phyloP scores from a whole-genome alignment of 257 asterid genomes.

The Przewalskia tangutica region DNA sequence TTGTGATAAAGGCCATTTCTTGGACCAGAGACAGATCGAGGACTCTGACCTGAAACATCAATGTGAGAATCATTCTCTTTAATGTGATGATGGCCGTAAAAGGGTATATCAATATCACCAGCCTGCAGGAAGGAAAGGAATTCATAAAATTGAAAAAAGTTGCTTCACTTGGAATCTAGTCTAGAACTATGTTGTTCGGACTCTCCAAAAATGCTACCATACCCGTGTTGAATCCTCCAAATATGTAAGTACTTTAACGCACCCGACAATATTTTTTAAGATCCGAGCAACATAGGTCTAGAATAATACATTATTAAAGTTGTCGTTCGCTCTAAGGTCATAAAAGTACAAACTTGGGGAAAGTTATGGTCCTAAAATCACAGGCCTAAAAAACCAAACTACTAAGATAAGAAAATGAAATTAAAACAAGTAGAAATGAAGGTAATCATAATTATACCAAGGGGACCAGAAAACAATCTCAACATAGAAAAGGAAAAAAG shows the following conservation, averaged over 20 bases:
- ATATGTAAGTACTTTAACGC: not conserved
- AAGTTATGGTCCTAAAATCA: not conserved
- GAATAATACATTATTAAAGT: not conserved
- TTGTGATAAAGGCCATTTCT: slow-evolving; percentile 26
- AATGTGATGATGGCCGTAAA: slow-evolving; percentile 26
- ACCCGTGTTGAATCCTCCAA: not conserved
- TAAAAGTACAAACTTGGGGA: not conserved
- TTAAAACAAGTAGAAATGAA: not conserved
- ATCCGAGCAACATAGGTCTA: not conserved
- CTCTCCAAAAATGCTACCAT: not conserved
- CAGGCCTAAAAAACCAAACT: not conserved
- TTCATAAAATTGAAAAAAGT: not conserved
- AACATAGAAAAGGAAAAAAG: not conserved
- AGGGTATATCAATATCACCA: slow-evolving; percentile 22
- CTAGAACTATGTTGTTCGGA: no score
- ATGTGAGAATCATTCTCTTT: slow-evolving; percentile 16
- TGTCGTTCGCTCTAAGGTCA: not conserved
- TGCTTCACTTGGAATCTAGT: not conserved
- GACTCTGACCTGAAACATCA: slow-evolving; percentile 29
- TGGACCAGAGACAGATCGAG: slow-evolving; percentile 33
- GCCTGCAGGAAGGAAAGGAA: slow-evolving; percentile 17
- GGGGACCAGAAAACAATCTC: not conserved
- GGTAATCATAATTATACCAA: not conserved
- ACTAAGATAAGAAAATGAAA: not conserved
- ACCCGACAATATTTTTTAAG: not conserved